Percentiles rank a stretch among this genome's conserved stretches.
phyloP scores from a whole-genome alignment of 371 early-diverging fungal species.

The Mortierella sp. region DNA sequence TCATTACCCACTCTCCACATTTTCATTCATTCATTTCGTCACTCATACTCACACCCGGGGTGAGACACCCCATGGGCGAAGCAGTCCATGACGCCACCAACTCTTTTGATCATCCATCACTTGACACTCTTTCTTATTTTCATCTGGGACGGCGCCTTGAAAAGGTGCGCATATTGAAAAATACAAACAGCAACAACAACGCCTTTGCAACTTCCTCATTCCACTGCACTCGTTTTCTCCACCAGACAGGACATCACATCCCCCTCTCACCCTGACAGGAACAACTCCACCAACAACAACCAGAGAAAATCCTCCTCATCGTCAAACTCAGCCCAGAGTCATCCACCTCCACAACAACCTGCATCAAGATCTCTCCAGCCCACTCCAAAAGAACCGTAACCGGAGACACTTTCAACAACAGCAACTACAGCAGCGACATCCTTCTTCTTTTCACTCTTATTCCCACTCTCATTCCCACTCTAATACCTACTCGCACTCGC shows the following conservation, averaged over 20 bases:
- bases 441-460: conserved; percentile 6
- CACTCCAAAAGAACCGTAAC: conserved; percentile 28
- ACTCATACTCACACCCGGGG: too few species aligned
- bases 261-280: not conserved
- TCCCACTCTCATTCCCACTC: conserved; percentile 19
- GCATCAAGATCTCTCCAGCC: conserved; percentile 54
- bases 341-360: conserved; percentile 44
- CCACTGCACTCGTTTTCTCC: conserved; percentile 6
- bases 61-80: too few species aligned
- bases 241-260: not conserved
- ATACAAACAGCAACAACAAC: too few species aligned
- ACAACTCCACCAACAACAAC: not conserved
- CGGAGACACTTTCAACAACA: conserved; percentile 39
- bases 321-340: conserved; percentile 36
- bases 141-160: too few species aligned
- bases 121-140: too few species aligned
- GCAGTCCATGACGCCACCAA: too few species aligned
- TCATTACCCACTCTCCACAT: too few species aligned
- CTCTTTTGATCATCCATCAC: too few species aligned
- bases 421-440: conserved; percentile 5
- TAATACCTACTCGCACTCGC: not conserved
- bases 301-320: not conserved
- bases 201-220: not conserved
- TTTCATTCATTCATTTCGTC: too few species aligned
- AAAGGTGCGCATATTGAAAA: too few species aligned